Evolutionary conservation across 257 asterid species (phyloP).

Genomic region (Schizonepeta tenuifolia): DNA sequence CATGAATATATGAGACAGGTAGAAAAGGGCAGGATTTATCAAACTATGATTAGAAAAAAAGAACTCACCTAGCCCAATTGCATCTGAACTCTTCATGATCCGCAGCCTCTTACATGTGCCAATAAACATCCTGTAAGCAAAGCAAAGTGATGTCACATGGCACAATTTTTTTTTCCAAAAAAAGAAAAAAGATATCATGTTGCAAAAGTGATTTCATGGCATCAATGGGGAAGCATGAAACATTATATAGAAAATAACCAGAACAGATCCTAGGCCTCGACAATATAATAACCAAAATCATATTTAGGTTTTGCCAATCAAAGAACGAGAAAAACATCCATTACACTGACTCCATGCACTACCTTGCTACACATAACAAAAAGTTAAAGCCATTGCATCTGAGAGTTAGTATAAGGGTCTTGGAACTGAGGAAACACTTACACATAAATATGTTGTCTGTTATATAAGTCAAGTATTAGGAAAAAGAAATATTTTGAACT

Average conservation of each 20-base stretch:
- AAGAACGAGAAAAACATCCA: not conserved
- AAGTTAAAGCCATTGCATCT: not conserved
- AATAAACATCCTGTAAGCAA: conserved; percentile 34
- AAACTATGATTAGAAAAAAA: not conserved
- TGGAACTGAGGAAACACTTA: not conserved
- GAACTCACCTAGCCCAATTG: conserved; percentile 37
- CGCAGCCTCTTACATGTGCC: conserved; percentile 40
- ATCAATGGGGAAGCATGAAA: not conserved
- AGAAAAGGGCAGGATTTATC: not conserved
- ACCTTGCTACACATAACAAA: not conserved
- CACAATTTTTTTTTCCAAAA: not conserved
- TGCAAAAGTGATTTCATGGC: not conserved
- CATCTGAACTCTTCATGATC: conserved; percentile 41
- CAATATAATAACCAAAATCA: conserved; percentile 18
- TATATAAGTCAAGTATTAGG: not conserved
- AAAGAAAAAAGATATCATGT: not conserved
- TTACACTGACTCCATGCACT: not conserved
- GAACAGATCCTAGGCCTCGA: conserved; percentile 7
- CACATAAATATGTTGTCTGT: not conserved
- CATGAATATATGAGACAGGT: conserved; percentile 19
- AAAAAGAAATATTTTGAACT: not conserved
- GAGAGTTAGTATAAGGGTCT: not conserved
- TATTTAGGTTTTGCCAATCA: not conserved
- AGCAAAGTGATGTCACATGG: not conserved
- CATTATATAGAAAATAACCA: not conserved